phyloP scores from a whole-genome alignment of 305 asterid genomes.

The Euphrasia arctica region DNA sequence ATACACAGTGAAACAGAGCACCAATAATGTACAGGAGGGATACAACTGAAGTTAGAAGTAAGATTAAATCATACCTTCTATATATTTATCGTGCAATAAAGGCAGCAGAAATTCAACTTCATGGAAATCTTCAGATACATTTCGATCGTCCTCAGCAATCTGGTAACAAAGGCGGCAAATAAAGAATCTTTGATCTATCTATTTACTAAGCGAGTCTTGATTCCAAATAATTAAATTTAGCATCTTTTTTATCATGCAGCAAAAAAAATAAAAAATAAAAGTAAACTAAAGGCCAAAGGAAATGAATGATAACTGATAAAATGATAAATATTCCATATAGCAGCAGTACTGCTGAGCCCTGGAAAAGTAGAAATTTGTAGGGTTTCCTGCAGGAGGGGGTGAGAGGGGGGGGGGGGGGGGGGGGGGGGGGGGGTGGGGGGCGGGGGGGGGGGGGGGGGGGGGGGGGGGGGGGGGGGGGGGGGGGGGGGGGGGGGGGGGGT shows the following conservation, averaged over 20 bases:
- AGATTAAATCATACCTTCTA: constrained; percentile 56
- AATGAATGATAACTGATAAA: neutral
- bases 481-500: too few relatives aligned
- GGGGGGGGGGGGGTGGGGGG: too few relatives aligned
- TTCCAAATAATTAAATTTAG: constrained; percentile 3
- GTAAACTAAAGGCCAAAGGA: neutral
- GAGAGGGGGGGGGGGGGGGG: too few relatives aligned
- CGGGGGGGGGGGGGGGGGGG: neutral
- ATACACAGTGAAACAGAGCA: constrained; percentile 14
- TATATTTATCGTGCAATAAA: constrained; percentile 59
- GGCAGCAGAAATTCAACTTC: constrained; percentile 94
- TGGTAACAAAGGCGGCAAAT: constrained; percentile 30
- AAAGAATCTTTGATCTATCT: constrained; percentile 16
- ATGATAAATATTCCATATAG: too few relatives aligned
- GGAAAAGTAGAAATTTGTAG: neutral
- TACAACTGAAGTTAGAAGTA: constrained; percentile 24
- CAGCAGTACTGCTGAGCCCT: neutral
- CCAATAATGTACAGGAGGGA: constrained; percentile 4
- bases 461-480: neutral
- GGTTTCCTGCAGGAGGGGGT: neutral
- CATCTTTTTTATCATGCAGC: neutral
- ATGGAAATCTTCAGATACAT: constrained; percentile 56
- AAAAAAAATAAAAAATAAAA: neutral
- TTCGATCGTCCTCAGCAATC: constrained; percentile 70
- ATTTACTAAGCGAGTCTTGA: constrained; percentile 17